Evolutionary conservation across 495 filamentous ascomycete genomes (phyloP), one percentile per base, ranked within the genome.

Genomic region (Penicillium egyptiacum): DNA sequence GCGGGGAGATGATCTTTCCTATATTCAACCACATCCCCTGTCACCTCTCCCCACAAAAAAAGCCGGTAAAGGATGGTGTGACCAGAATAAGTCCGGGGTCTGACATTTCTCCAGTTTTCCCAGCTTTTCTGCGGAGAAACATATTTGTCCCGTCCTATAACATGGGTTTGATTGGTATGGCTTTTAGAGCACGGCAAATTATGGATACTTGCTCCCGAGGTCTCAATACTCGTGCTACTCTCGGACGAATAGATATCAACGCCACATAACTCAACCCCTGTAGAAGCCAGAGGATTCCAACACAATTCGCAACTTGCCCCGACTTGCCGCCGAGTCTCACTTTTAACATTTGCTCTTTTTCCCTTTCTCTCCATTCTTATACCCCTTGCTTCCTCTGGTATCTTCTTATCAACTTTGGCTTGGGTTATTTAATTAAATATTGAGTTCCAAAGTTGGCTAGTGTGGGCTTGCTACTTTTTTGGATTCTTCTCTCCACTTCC

Each of bases 331-430:
- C 44, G 49, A 46, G 52, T 55, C 10, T 39, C 31, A 25, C 23
- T 84, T 56, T 78, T 78, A 23, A 72, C 76, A 19, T 71, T 80
- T 23, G 22, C n/a, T n/a, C 46, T 54, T 51, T 53, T 28, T 28
- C 30, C 37, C 28, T 40, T 40, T 10, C n/a, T 23, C 6, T 7
- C 49, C 59, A 40, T 43, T 25, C 40, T 37, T 53, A 46, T 50
- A 37, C 25, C 62, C 62, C 62, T 61, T 61, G 55, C 62, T 39
- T 61, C 20, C 43, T 35, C 20, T 26, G 58, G 55, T 28, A 64
- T 64, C 35, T 48, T 49, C 37, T 57, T 58, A 57, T 60, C 35
- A 44, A 43, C 33, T 30, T 43, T 20, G 45, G 5, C 23, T n/a
- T 22, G 44, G 30, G n/a, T n/a, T n/a, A n/a, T n/a, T n/a, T n/a